Evolutionary conservation across 768 basidiomycete genomes (phyloP).

Genomic region (Lactarius deliciosus): DNA sequence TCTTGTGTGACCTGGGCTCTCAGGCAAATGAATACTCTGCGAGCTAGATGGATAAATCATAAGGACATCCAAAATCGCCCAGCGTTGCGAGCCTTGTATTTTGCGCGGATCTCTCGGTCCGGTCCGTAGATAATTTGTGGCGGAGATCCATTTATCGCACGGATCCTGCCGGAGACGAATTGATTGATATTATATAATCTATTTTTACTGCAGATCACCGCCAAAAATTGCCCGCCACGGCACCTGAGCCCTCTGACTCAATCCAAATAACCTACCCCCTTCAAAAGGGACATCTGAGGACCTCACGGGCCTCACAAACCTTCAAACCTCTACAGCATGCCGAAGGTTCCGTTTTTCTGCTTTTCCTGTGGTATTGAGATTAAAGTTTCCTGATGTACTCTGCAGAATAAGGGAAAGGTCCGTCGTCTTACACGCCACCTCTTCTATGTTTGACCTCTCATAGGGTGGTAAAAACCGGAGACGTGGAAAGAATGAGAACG

Average conservation of each 20-base stretch:
- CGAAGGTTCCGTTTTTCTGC: constrained; percentile 22
- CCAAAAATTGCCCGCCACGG: too few relatives aligned
- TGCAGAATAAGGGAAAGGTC: constrained; percentile 77
- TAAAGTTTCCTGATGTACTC: constrained; percentile 4
- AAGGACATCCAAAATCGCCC: too few relatives aligned
- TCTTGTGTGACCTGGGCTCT: background rate
- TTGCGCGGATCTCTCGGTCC: too few relatives aligned
- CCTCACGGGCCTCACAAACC: background rate
- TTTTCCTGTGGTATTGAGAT: background rate
- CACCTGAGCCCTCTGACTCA: too few relatives aligned
- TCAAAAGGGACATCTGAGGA: too few relatives aligned
- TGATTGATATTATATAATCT: too few relatives aligned
- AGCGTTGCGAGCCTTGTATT: too few relatives aligned
- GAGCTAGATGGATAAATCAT: background rate
- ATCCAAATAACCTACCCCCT: background rate
- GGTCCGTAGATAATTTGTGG: too few relatives aligned
- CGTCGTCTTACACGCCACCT: background rate
- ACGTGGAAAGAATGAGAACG: constrained; percentile 99
- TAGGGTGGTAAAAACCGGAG: constrained; percentile 99
- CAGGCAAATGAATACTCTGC: background rate
- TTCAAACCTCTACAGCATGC: constrained; percentile 19
- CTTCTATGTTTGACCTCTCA: constrained; percentile 16
- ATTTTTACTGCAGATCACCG: too few relatives aligned
- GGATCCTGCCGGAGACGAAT: too few relatives aligned
- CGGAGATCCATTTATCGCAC: too few relatives aligned